Evolutionary conservation across 139 green algal genomes (phyloP).

Genomic region (Closterium sp.): DNA sequence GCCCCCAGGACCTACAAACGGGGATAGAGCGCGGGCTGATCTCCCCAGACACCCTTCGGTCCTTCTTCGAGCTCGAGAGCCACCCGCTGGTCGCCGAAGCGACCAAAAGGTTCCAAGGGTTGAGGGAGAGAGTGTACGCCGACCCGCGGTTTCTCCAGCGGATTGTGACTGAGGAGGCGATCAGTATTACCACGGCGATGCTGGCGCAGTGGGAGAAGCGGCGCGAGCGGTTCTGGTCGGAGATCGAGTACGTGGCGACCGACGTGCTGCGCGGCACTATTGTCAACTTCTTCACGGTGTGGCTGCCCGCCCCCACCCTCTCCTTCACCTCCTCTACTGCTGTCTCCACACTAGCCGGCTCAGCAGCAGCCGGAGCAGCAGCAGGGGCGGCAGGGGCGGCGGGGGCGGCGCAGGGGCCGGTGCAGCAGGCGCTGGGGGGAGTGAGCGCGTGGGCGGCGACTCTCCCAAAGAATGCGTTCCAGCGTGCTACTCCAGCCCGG

Average conservation of each 20-base stretch:
- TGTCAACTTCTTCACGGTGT: slow-evolving; percentile 54
- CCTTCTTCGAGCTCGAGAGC: slow-evolving; percentile 39
- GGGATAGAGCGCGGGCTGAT: slow-evolving; percentile 42
- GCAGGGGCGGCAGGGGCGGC: background rate
- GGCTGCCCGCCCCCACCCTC: slow-evolving; percentile 46
- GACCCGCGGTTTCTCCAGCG: slow-evolving; percentile 45
- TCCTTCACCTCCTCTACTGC: slow-evolving; percentile 7
- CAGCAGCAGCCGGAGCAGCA: background rate
- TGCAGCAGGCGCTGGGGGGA: background rate
- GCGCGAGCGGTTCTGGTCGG: slow-evolving; percentile 39
- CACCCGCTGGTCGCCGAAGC: slow-evolving; percentile 24
- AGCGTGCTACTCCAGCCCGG: slow-evolving; percentile 20
- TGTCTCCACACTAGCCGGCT: background rate
- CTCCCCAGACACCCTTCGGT: slow-evolving; percentile 36
- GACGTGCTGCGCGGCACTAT: slow-evolving; percentile 32
- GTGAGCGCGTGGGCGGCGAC: slow-evolving; percentile 5
- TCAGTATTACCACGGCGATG: slow-evolving; percentile 47
- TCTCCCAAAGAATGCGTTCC: slow-evolving; percentile 49
- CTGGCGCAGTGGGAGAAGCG: slow-evolving; percentile 47
- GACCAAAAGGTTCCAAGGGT: slow-evolving; percentile 27
- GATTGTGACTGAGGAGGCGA: slow-evolving; percentile 48
- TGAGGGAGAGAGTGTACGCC: slow-evolving; percentile 37
- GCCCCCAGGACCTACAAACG: slow-evolving; percentile 45
- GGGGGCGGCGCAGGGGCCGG: background rate
- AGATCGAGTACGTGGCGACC: slow-evolving; percentile 50